These are phyloP conservation scores for Neofusicoccum kwambonambiense DNA, from an alignment of 2,329 filamentous ascomycete genomes.

Conservation along the genomic window DNA sequence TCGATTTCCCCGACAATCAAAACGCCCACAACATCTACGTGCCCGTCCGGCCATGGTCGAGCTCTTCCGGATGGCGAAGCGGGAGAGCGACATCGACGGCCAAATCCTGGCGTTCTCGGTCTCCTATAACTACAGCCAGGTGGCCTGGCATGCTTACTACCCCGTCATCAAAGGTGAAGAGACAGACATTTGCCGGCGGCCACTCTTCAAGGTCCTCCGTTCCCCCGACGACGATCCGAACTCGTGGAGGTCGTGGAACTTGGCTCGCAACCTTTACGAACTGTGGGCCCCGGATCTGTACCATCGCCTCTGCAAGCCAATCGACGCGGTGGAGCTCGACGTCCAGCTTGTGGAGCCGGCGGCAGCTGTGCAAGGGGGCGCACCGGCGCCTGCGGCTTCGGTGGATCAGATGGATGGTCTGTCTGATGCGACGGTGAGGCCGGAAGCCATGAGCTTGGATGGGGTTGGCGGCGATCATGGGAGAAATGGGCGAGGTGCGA, in stretches of 20 bases:
- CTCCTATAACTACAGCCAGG: neutral
- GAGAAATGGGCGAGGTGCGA: too few species aligned
- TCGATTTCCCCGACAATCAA: slow-evolving; percentile 24
- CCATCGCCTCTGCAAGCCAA: neutral
- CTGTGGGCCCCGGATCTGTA: neutral
- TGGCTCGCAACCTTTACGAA: neutral
- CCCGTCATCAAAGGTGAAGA: neutral
- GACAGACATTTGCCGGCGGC: neutral
- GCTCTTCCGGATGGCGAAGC: neutral
- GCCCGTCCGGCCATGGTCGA: neutral
- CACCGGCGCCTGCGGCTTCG: too few species aligned
- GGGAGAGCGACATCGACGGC: neutral
- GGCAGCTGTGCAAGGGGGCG: too few species aligned
- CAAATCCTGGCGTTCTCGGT: slow-evolving; percentile 11
- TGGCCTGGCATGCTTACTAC: slow-evolving; percentile 6
- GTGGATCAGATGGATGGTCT: too few species aligned
- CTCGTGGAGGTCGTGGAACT: neutral
- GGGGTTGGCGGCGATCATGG: too few species aligned
- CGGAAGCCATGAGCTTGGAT: too few species aligned
- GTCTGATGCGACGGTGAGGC: too few species aligned
- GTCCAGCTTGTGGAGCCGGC: neutral
- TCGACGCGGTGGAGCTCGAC: neutral
- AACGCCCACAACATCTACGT: slow-evolving; percentile 21
- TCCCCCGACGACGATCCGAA: neutral
- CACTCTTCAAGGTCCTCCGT: neutral